Percentiles rank a stretch among this genome's conserved stretches.
Evolutionary conservation across 495 filamentous ascomycete species (phyloP).

Genomic region (Penicillium tannophilum): DNA sequence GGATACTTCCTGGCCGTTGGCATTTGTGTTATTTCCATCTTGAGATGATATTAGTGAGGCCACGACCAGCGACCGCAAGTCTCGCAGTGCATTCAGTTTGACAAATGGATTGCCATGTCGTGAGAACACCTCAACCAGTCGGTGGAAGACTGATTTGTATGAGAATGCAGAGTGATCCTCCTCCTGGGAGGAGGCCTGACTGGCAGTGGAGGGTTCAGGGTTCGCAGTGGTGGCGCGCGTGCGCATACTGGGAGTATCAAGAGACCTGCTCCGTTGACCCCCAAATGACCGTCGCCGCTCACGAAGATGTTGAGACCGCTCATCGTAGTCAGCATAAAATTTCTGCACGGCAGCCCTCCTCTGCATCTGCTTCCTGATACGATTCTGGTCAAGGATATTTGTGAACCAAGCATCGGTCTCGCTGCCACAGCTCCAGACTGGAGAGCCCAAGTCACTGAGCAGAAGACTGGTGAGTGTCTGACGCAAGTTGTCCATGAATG

Average conservation of each 20-base stretch:
- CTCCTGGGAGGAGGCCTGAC: background rate
- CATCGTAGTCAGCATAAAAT: conserved; percentile 46
- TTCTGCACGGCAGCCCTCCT: conserved; percentile 55
- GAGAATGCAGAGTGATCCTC: conserved; percentile 55
- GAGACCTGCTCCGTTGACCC: conserved; percentile 39
- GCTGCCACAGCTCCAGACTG: conserved; percentile 79
- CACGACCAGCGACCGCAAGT: conserved; percentile 78
- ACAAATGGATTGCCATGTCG: conserved; percentile 85
- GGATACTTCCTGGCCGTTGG: background rate
- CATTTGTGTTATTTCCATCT: conserved; percentile 34
- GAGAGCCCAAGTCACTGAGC: conserved; percentile 84
- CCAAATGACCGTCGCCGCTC: conserved; percentile 27
- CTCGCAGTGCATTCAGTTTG: conserved; percentile 81
- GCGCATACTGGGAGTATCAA: conserved; percentile 19
- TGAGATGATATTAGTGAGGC: conserved; percentile 66
- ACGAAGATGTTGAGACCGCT: conserved; percentile 28
- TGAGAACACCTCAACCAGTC: conserved; percentile 82
- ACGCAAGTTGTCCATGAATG: conserved; percentile 75
- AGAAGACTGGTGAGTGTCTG: conserved; percentile 82
- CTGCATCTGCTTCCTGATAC: conserved; percentile 73
- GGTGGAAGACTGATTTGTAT: conserved; percentile 74
- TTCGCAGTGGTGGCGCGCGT: background rate
- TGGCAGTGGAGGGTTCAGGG: background rate
- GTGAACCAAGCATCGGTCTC: conserved; percentile 94
- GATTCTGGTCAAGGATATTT: conserved; percentile 71